Conservation (phyloP, 371 early-diverging fungal species). For the Syncephalis plumigaleata region DNA sequence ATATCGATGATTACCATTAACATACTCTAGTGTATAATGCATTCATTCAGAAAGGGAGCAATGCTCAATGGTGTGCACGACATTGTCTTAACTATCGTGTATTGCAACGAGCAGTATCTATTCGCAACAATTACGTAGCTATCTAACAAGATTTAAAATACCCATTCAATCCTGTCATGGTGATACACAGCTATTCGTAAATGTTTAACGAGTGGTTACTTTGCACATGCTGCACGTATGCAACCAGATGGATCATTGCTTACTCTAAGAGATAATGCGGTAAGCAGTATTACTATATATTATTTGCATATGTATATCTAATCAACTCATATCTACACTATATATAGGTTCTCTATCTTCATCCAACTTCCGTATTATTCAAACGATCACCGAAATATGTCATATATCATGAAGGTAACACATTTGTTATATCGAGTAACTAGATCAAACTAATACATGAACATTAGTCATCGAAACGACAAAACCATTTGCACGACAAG, state of each 20-base stretch:
- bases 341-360: slow-evolving; percentile 27
- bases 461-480: slow-evolving; percentile 46
- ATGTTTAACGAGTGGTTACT: slow-evolving; percentile 58
- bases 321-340: too few relatives aligned
- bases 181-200: slow-evolving; percentile 29
- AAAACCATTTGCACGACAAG: slow-evolving; percentile 50
- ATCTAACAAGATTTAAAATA: slow-evolving; percentile 32
- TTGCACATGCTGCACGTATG: slow-evolving; percentile 55
- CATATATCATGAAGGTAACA: slow-evolving; percentile 52
- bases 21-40: slow-evolving; percentile 44
- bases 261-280: slow-evolving; percentile 34
- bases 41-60: slow-evolving; percentile 36
- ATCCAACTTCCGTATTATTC: slow-evolving; percentile 60
- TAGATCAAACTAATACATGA: neutral
- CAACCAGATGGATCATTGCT: slow-evolving; percentile 42
- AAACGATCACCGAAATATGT: slow-evolving; percentile 56
- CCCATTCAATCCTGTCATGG: slow-evolving; percentile 15
- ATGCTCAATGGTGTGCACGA: slow-evolving; percentile 55
- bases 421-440: neutral
- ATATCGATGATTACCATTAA: neutral
- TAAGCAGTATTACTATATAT: slow-evolving; percentile 9
- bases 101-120: slow-evolving; percentile 41
- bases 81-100: slow-evolving; percentile 56
- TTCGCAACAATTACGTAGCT: slow-evolving; percentile 51
- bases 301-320: too few relatives aligned